Conservation (phyloP, 192 early-diverging fungal genomes). For the Kickxella alabastrina region DNA sequence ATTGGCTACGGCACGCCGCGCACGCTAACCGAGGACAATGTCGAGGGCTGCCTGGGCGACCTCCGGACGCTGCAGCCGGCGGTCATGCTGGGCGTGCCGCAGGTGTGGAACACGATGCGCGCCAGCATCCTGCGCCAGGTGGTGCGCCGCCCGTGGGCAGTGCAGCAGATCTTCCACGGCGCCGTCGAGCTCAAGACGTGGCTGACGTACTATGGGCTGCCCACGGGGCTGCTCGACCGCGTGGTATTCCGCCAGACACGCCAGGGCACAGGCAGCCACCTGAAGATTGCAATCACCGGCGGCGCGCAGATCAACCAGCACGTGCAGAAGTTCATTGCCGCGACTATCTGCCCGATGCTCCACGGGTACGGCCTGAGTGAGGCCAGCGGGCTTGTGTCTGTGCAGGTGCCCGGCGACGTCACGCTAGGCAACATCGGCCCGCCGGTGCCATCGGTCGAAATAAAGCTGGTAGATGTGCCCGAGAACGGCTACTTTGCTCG, state of each 20-base stretch:
- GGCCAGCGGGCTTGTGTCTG: constrained; percentile 66
- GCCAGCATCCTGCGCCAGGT: constrained; percentile 74
- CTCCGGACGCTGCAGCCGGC: constrained; percentile 70
- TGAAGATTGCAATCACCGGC: constrained; percentile 77
- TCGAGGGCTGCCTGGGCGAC: constrained; percentile 67
- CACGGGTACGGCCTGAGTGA: constrained; percentile 89
- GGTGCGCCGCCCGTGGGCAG: constrained; percentile 43
- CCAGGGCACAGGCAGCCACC: constrained; percentile 78
- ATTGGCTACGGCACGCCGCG: constrained; percentile 66
- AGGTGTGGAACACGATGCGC: constrained; percentile 84
- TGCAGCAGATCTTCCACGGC: constrained; percentile 69
- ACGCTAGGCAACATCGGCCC: constrained; percentile 66
- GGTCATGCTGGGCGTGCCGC: constrained; percentile 78
- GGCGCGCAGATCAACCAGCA: constrained; percentile 84
- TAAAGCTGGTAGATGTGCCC: constrained; percentile 75
- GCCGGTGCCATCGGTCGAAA: constrained; percentile 71
- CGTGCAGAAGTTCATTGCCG: constrained; percentile 80
- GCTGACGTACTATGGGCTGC: constrained; percentile 56
- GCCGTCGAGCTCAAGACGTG: constrained; percentile 70
- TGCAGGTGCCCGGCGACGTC: constrained; percentile 62
- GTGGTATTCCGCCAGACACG: constrained; percentile 81
- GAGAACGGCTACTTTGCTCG: constrained; percentile 62
- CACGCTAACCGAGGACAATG: constrained; percentile 71
- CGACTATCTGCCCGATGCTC: constrained; percentile 73
- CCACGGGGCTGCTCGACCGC: constrained; percentile 66